Conservation (phyloP, 192 early-diverging fungal species). For the Coemansia sp. region DNA sequence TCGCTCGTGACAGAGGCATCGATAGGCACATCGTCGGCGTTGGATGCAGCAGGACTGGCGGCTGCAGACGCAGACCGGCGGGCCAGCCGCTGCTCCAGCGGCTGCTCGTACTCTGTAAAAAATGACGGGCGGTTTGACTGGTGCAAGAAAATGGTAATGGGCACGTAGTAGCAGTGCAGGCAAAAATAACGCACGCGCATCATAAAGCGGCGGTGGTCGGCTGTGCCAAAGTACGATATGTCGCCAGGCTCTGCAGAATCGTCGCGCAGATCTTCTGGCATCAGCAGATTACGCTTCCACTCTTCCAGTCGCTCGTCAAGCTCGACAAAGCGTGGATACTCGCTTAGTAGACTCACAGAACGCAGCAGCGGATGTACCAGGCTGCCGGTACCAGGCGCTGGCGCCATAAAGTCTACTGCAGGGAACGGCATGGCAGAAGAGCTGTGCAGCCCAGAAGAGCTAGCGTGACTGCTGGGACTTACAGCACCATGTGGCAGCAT, state of each 20-base stretch:
- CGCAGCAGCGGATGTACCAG: constrained; percentile 40
- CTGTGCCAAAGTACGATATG: constrained; percentile 51
- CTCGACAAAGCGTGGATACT: constrained; percentile 43
- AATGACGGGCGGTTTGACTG: constrained; percentile 53
- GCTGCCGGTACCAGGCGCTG: constrained; percentile 7
- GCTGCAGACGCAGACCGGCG: neutral
- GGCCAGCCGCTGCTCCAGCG: constrained; percentile 25
- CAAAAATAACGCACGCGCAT: constrained; percentile 57
- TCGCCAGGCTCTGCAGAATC: constrained; percentile 41
- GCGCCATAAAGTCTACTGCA: constrained; percentile 39
- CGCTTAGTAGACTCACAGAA: constrained; percentile 32
- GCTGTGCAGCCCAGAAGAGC: constrained; percentile 4
- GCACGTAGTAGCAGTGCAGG: constrained; percentile 55
- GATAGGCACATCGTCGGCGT: constrained; percentile 3
- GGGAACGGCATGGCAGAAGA: constrained; percentile 34
- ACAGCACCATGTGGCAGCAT: neutral
- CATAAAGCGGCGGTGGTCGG: constrained; percentile 55
- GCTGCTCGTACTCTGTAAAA: constrained; percentile 55
- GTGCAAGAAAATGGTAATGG: constrained; percentile 48
- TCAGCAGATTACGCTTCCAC: constrained; percentile 38
- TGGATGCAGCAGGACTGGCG: constrained; percentile 1
- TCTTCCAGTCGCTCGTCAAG: constrained; percentile 44
- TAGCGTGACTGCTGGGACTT: neutral
- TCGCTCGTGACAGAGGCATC: constrained; percentile 9
- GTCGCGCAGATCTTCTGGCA: constrained; percentile 54